A percentile compares a stretch with the other conserved stretches of the same genome.
Evolutionary conservation across 306 rosid species (phyloP).

Genomic region (Albizia julibrissin): DNA sequence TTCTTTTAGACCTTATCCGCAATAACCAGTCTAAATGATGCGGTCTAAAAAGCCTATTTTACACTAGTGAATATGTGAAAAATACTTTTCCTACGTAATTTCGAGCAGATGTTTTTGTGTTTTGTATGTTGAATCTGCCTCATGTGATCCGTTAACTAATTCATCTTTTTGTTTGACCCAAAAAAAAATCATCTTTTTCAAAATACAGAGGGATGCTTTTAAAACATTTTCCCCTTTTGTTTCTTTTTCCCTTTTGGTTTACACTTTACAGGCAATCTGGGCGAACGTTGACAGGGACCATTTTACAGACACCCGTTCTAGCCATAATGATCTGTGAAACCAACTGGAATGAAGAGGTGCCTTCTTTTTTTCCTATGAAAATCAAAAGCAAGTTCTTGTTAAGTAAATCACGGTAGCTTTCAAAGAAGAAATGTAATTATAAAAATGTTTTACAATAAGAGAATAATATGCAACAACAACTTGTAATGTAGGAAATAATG

Average conservation of each 20-base stretch:
- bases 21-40: too few relatives aligned
- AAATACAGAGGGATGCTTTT: too few relatives aligned
- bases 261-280: conserved; percentile 66
- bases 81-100: too few relatives aligned
- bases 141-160: not conserved
- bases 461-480: too few relatives aligned
- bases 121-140: not conserved
- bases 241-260: not conserved
- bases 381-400: not conserved
- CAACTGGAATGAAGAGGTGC: conserved; percentile 66
- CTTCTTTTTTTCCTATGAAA: not conserved
- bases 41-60: too few relatives aligned
- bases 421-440: too few relatives aligned
- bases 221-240: too few relatives aligned
- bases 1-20: too few relatives aligned
- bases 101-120: not conserved
- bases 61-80: too few relatives aligned
- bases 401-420: not conserved
- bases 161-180: not conserved
- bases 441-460: too few relatives aligned
- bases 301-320: conserved; percentile 58
- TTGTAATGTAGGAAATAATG: too few relatives aligned
- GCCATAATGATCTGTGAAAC: conserved; percentile 47
- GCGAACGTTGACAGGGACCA: conserved; percentile 58
- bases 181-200: too few relatives aligned